phyloP scores from a whole-genome alignment of 2,329 filamentous ascomycete species.

The Calonectria pseudoturangicola region DNA sequence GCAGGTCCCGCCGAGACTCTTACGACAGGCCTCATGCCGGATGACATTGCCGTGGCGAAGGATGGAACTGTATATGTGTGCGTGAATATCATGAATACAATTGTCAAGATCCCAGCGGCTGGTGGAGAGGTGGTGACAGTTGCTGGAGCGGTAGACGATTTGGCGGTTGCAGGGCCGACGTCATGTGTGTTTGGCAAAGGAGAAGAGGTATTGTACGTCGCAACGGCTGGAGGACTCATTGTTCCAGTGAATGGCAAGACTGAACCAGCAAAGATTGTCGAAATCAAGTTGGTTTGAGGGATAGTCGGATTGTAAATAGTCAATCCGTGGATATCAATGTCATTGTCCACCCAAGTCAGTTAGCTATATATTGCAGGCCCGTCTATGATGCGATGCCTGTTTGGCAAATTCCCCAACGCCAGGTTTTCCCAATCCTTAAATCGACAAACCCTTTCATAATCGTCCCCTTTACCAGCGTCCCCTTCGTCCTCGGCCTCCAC shows the following conservation, averaged over 20 bases:
- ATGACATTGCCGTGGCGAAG: constrained; percentile 45
- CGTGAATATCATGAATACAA: constrained; percentile 47
- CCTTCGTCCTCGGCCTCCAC: constrained; percentile 53
- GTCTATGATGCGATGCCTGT: constrained; percentile 52
- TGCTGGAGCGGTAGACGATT: constrained; percentile 33
- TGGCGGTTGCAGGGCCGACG: constrained; percentile 44
- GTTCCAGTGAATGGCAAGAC: constrained; percentile 46
- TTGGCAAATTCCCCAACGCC: constrained; percentile 52
- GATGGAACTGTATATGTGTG: constrained; percentile 48
- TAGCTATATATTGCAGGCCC: constrained; percentile 40
- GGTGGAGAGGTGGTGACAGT: constrained; percentile 30
- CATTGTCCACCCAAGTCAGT: constrained; percentile 36
- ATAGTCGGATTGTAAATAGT: constrained; percentile 24
- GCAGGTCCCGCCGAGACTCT: constrained; percentile 43
- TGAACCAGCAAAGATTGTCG: constrained; percentile 47
- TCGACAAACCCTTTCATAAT: constrained; percentile 44
- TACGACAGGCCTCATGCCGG: constrained; percentile 38
- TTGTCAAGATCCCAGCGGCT: constrained; percentile 35
- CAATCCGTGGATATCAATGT: constrained; percentile 27
- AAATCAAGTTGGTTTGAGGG: constrained; percentile 38
- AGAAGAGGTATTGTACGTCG: constrained; percentile 42
- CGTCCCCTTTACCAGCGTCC: constrained; percentile 49
- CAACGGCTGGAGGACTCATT: constrained; percentile 42
- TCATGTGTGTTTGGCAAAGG: constrained; percentile 41
- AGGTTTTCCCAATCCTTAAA: constrained; percentile 51